phyloP scores from a whole-genome alignment of 257 asterid species.

The Fraxinus quadrangulata region DNA sequence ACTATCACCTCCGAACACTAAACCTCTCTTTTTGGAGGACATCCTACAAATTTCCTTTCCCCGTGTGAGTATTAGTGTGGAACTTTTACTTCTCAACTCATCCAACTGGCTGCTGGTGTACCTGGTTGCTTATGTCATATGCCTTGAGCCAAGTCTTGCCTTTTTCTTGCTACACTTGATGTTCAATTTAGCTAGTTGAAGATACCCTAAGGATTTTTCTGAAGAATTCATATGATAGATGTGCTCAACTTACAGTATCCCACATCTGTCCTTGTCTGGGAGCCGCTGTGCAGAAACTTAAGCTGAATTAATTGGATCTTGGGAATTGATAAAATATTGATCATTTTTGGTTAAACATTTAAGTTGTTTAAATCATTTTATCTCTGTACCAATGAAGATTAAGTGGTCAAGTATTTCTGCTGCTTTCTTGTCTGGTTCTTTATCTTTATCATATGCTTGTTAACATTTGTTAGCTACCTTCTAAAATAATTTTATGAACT shows the following conservation, averaged over 20 bases:
- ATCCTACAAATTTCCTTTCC: background rate
- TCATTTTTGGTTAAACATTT: background rate
- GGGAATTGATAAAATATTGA: background rate
- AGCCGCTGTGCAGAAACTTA: background rate
- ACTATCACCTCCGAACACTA: background rate
- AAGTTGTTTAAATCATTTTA: background rate
- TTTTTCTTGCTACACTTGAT: background rate
- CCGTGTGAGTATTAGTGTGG: background rate
- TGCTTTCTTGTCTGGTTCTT: background rate
- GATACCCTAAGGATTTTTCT: background rate
- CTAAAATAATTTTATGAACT: slow-evolving; percentile 1
- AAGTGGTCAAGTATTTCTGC: background rate
- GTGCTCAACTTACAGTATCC: background rate
- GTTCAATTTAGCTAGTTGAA: background rate
- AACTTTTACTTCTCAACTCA: background rate
- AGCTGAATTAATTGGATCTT: background rate
- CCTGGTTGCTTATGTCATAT: background rate
- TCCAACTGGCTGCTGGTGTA: background rate
- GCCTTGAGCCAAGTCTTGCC: background rate
- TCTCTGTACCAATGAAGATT: background rate
- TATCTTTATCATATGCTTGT: background rate
- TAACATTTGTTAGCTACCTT: background rate
- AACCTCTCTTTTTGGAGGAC: background rate
- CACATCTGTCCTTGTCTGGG: background rate
- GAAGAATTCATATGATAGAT: background rate